A percentile compares a stretch with the other conserved stretches of the same genome.
These are phyloP conservation scores for Biscogniauxia marginata DNA, from an alignment of 2,329 filamentous ascomycete species.

Conservation along the genomic window DNA sequence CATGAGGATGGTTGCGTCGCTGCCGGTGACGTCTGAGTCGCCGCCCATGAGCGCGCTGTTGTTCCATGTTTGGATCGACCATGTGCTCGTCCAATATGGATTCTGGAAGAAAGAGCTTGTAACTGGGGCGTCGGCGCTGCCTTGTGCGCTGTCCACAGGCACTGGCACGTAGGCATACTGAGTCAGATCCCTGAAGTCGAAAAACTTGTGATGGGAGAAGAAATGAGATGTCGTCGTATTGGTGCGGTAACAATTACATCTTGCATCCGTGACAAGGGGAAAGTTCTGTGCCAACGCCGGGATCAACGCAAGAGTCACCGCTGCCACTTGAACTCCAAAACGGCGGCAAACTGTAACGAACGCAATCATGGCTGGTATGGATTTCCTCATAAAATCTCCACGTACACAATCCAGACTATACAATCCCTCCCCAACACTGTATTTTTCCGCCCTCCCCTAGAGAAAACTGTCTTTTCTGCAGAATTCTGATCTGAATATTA, in stretches of 20 bases:
- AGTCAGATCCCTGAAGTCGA: conserved; percentile 47
- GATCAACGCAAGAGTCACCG: conserved; percentile 8
- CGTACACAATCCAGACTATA: too few relatives aligned
- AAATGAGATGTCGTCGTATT: conserved; percentile 44
- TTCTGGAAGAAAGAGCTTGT: conserved; percentile 32
- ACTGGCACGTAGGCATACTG: conserved; percentile 36
- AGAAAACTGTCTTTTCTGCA: too few relatives aligned
- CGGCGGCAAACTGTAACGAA: background rate
- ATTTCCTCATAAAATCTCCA: too few relatives aligned
- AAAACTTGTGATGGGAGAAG: conserved; percentile 46
- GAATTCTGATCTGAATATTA: too few relatives aligned
- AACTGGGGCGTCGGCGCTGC: conserved; percentile 25
- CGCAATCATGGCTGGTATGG: conserved; percentile 11
- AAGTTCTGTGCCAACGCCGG: conserved; percentile 20
- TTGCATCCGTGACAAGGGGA: conserved; percentile 24
- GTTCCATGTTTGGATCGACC: conserved; percentile 37
- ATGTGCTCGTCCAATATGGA: conserved; percentile 29
- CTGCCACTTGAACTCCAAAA: conserved; percentile 11
- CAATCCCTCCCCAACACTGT: too few relatives aligned
- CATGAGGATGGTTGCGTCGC: conserved; percentile 37
- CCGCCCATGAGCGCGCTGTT: conserved; percentile 31
- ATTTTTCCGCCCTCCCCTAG: too few relatives aligned
- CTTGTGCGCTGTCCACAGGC: conserved; percentile 27
- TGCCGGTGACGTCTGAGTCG: conserved; percentile 22
- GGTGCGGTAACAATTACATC: conserved; percentile 48